Base-by-base conservation (phyloP, 192 early-diverging fungal species). In the Podila epicladia region DNA sequence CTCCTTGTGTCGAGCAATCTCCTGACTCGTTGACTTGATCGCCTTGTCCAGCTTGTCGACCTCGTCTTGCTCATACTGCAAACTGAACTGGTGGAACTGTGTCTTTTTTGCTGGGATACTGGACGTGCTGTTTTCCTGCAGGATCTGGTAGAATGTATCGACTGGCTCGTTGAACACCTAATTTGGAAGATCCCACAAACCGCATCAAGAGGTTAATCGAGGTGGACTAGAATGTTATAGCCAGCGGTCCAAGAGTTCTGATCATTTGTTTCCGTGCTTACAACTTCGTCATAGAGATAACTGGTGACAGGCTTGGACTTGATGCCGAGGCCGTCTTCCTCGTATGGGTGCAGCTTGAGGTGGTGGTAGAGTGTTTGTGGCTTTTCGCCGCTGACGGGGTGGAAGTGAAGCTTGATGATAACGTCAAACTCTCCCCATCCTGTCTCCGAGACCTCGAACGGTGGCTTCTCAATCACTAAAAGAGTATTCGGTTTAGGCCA, bases 371-470 rank as follows among this genome's bases (percentile, higher is more conserved):
- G 82, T 19, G 89, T 88, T 28, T 98, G 89, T 22, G 92, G 87
- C 78, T 93, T 92, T 63, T 96, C 95, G 64, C 94, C 94, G 41
- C 91, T 85, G 15, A 84, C 74, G 33, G 93, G 91, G 20, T 90
- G 87, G 74, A 98, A 96, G 69, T 92, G 91, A 37, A 99, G 90
- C 75, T 96, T 97, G 67, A 98, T 98, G 29, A 91, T 86, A 62
- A 99, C 95, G 65, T 98, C 97, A 83, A 99, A 99, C 85, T 99
- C 96, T 72, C 98, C 98, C 98, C 98, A 99, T 37, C 98, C 98
- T 17, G 98, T 96, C 82, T 99, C 98, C 33, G 90, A 86, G 31
- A 99, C 92, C 82, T 97, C 95, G 71, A 94, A 98, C 9, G 97
- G 97, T 49, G 91, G 93, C 37, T 92, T 84, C 65, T 96, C 95